Conservation (phyloP, 345 rosid species). For the Gossypium arboreum region DNA sequence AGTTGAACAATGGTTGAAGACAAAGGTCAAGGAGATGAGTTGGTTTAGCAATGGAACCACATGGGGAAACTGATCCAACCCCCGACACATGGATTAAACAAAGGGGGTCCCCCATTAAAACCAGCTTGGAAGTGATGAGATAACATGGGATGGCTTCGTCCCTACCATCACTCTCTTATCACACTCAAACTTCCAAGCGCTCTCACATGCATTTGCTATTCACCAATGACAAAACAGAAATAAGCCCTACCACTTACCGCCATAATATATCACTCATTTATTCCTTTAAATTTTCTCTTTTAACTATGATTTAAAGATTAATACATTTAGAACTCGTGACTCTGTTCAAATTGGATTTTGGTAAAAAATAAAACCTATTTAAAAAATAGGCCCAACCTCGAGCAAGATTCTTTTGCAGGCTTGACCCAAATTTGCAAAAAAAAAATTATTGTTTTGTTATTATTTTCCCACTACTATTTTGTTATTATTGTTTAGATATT, state of each 20-base stretch:
- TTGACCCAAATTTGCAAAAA: no score
- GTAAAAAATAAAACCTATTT: no score
- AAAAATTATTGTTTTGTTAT: no score
- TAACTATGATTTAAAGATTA: background rate
- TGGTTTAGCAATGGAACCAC: background rate
- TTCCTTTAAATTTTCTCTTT: background rate
- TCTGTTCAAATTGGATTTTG: no score
- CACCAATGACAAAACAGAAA: background rate
- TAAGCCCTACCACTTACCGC: background rate
- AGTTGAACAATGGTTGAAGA: background rate
- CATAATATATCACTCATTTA: background rate
- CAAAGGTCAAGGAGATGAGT: background rate
- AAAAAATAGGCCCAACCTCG: no score
- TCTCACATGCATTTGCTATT: slow-evolving; percentile 26
- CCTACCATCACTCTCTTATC: slow-evolving; percentile 10
- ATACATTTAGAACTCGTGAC: no score
- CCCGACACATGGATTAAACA: slow-evolving; percentile 4
- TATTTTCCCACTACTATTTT: no score
- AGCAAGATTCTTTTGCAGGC: no score
- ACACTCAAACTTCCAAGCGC: slow-evolving; percentile 7
- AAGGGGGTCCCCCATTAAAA: background rate
- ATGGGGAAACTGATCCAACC: background rate
- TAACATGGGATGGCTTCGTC: slow-evolving; percentile 33
- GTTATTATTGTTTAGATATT: no score
- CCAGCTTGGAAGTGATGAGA: background rate